phyloP scores from a whole-genome alignment of 306 rosid genomes.

The Castanea sativa region DNA sequence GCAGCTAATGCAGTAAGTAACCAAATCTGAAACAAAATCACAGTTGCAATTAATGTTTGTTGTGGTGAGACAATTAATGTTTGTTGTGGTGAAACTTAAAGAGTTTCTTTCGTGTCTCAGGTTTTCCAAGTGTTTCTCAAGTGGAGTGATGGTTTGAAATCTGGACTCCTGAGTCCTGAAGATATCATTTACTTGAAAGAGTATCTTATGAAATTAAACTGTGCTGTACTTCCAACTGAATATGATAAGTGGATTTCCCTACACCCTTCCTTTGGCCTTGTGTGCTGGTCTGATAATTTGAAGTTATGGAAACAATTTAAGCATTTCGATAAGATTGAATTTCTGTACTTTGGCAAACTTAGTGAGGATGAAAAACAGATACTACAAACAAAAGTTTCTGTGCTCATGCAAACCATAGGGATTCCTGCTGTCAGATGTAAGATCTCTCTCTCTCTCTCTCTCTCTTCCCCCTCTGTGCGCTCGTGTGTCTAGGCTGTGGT shows the following conservation, averaged over 20 bases:
- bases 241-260: conserved; percentile 91
- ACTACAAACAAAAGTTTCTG: conserved; percentile 45
- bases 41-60: conserved; percentile 13
- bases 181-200: conserved; percentile 62
- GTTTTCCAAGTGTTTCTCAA: conserved; percentile 69
- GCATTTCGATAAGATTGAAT: conserved; percentile 62
- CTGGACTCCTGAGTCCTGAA: conserved; percentile 55
- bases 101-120: conserved; percentile 36
- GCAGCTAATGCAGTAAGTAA: conserved; percentile 66
- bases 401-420: conserved; percentile 68
- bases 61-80: too few species aligned
- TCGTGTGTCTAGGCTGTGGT: not conserved
- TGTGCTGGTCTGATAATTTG: conserved; percentile 83
- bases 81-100: conserved; percentile 24
- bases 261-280: conserved; percentile 76
- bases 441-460: conserved; percentile 39
- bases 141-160: conserved; percentile 76
- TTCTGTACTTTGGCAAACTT: conserved; percentile 59
- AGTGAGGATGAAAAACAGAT: conserved; percentile 44
- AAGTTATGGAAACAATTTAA: conserved; percentile 62
- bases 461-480: not conserved
- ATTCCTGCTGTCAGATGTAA: conserved; percentile 92
- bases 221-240: conserved; percentile 71
- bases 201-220: conserved; percentile 53
- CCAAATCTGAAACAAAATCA: conserved; percentile 7